Evolutionary conservation across 345 rosid genomes (phyloP), one percentile per base, ranked within the genome.

Genomic region (Cardamine chenopodiifolia): DNA sequence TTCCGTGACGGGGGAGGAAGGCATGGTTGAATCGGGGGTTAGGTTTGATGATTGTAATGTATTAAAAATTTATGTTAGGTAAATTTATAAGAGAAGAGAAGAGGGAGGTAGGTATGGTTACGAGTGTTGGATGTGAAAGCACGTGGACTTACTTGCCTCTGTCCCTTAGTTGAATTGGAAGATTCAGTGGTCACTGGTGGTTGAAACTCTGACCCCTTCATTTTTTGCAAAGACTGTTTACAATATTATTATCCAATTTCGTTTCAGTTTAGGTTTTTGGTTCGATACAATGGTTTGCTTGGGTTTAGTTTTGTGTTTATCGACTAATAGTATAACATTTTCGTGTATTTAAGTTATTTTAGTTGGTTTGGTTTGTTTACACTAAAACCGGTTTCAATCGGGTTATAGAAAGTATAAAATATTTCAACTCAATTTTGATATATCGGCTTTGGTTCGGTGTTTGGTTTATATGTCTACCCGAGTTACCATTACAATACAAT

Each of bases 51-150:
- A 53, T 11, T 5, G 3, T 59, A 18, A 53, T 50, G 32, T 59
- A 52, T 5, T 8, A 1, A 12, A n/a, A 12, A 8, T 19, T 40
- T 3, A 14, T 1, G 5, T 60, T 17, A 8, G 10, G 68, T 47
- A 25, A 61, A n/a, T 17, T 50, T 29, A 75, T 74, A 64, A 68
- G 64, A 61, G 62, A 11, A 58, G 48, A 29, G 17, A 1, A 23
- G 72, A 65, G 74, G 74, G 60, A 75, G 79, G 68, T 75, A 75
- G 73, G 25, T 1, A 23, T 1, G 25, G 56, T 59, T 67, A 75
- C 74, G 79, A 75, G 74, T 40, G 79, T 60, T 68, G 74, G 79
- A 6, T 75, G 47, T n/a, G 73, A 28, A 31, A n/a, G 56, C 69
- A 75, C 69, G 74, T 68, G 67, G 45, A 39, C 32, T 20, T 52